Percentiles rank a stretch among this genome's conserved stretches.
Evolutionary conservation across 2,329 filamentous ascomycete genomes (phyloP).

Genomic region (Trichoderma sp.): DNA sequence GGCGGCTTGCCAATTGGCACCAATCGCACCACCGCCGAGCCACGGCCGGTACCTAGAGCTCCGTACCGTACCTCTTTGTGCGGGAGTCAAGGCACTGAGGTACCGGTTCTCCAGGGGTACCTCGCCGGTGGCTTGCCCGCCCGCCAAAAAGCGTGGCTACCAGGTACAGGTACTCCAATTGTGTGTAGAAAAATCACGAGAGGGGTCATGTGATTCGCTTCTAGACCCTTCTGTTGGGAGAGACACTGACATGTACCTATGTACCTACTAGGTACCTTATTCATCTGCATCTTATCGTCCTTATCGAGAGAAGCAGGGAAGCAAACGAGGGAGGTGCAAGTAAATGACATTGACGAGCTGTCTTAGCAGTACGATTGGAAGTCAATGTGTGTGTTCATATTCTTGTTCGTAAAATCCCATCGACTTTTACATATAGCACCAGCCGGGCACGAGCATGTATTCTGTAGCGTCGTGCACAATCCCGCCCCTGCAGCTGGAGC

Average conservation of each 20-base stretch:
- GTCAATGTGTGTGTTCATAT: neutral
- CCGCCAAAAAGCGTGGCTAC: neutral
- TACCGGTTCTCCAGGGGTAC: neutral
- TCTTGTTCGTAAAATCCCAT: neutral
- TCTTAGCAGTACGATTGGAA: neutral
- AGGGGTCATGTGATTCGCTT: neutral
- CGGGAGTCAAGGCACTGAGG: neutral
- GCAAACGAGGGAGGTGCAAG: neutral
- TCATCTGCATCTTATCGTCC: neutral
- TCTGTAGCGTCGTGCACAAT: neutral
- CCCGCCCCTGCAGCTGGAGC: neutral
- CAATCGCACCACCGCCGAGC: slow-evolving; percentile 20
- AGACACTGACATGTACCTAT: neutral
- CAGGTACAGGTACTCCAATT: neutral
- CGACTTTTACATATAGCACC: neutral
- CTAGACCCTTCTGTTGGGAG: neutral
- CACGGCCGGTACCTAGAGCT: slow-evolving; percentile 4
- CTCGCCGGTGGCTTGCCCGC: neutral
- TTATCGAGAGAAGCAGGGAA: neutral
- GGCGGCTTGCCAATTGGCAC: slow-evolving; percentile 2
- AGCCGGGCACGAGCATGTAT: neutral
- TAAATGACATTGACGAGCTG: neutral
- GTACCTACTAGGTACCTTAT: neutral
- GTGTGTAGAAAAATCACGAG: neutral
- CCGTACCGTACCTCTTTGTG: slow-evolving; percentile 8